phyloP scores from a whole-genome alignment of 345 rosid species.

The Gynandropsis gynandra region DNA sequence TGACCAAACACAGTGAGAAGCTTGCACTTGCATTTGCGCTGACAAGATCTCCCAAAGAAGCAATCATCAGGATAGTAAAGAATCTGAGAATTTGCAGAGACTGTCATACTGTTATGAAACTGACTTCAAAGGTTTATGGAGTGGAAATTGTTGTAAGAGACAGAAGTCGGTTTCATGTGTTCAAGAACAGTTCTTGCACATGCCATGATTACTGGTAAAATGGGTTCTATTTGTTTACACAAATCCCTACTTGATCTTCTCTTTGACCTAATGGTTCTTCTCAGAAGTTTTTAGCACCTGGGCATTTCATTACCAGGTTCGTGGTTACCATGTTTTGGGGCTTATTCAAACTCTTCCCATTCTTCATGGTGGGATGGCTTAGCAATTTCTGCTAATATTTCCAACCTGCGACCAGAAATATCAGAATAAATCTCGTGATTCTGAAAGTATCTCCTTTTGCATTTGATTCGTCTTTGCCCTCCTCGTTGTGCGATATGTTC shows the following conservation, averaged over 20 bases:
- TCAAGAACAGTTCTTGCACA: slow-evolving; percentile 45
- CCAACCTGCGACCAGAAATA: not conserved
- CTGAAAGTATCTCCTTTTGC: slow-evolving; percentile 24
- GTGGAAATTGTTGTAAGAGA: slow-evolving; percentile 55
- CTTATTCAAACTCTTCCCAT: not conserved
- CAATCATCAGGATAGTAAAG: slow-evolving; percentile 41
- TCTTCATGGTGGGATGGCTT: not conserved
- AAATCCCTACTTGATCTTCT: too few species aligned
- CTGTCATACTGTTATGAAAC: slow-evolving; percentile 50
- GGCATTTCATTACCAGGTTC: too few species aligned
- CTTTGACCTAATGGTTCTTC: too few species aligned
- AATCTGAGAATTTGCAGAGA: slow-evolving; percentile 60
- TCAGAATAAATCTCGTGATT: slow-evolving; percentile 5
- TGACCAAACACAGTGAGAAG: slow-evolving; percentile 54
- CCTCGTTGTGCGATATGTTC: slow-evolving; percentile 13
- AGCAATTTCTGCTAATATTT: not conserved
- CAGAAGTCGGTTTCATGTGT: slow-evolving; percentile 54
- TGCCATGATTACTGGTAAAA: slow-evolving; percentile 57
- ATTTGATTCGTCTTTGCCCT: slow-evolving; percentile 1
- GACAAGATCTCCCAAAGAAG: slow-evolving; percentile 34
- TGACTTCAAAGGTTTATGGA: slow-evolving; percentile 41
- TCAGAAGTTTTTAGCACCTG: too few species aligned
- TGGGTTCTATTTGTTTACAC: not conserved
- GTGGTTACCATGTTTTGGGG: not conserved
- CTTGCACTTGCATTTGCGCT: slow-evolving; percentile 62